Evolutionary conservation across 2,329 filamentous ascomycete genomes (phyloP), one percentile per base, ranked within the genome.

Genomic region (Epicoccum nigrum): DNA sequence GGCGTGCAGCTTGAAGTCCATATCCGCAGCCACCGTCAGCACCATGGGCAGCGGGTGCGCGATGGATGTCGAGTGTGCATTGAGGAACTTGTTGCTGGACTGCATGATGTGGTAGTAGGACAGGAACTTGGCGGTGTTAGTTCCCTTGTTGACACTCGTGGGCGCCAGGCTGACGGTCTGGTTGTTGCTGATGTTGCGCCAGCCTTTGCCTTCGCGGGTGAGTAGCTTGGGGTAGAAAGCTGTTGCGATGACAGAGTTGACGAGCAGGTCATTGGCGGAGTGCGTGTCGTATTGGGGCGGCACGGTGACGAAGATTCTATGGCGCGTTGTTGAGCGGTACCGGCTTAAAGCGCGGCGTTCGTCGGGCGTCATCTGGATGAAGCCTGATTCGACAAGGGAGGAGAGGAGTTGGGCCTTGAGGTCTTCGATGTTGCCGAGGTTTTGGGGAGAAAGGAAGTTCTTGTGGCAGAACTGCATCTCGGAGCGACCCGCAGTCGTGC

Each of bases 81-180:
- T 95, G 60, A 93, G 90, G 64, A 88, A 87, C 54, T 82, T 83
- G 82, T 86, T 90, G 76, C 79, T 92, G 2, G 89, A 88, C 72
- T 97, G 92, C 90, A 97, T 96, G 58, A 97, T 96, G 71, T 96
- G 89, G 76, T 97, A 97, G 72, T 96, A 99, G 0, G 90, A 94
- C 35, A 99, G 77, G 86, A 90, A 97, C 66, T 86, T 87, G 31
- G 92, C 77, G 4, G 59, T 63, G 12, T 57, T 87, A 1, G 62
- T 62, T 16, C 59, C 83, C 68, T 92, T 92, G 72, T 97, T 97
- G 59, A 99, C 90, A 1, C 91, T 96, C 0, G 88, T 89, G 1
- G 92, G 89, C 61, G 96, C 91, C 16, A 99, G 78, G 50, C 86
- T 91, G 62, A 99, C 92, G 35, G 84, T 83, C 72, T 97, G 93